A percentile compares a stretch with the other conserved stretches of the same genome.
These are phyloP conservation scores for Manihot esculenta DNA, from an alignment of 441 rosid genomes.

Conservation along the genomic window DNA sequence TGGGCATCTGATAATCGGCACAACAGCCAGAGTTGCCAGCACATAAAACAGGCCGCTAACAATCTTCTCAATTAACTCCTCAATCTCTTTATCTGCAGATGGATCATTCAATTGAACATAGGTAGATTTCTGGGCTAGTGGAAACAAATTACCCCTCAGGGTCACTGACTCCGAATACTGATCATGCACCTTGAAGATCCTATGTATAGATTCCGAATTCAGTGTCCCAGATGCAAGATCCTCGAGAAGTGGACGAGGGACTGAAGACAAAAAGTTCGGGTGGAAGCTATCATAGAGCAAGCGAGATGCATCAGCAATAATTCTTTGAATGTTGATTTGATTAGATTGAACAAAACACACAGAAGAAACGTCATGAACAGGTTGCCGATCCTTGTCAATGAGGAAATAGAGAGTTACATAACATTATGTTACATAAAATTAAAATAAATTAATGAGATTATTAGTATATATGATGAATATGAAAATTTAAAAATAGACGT, in stretches of 20 bases:
- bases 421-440: too few relatives aligned
- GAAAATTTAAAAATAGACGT: too few relatives aligned
- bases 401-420: conserved; percentile 81
- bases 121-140: conserved; percentile 68
- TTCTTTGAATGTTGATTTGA: conserved; percentile 58
- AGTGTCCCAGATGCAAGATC: conserved; percentile 83
- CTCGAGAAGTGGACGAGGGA: conserved; percentile 79
- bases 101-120: conserved; percentile 96
- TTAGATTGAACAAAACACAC: conserved; percentile 84
- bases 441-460: too few relatives aligned
- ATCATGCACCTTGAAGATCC: conserved; percentile 77
- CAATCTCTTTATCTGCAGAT: conserved; percentile 90
- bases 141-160: conserved; percentile 79
- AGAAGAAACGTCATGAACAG: conserved; percentile 82
- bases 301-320: conserved; percentile 61
- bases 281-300: conserved; percentile 76
- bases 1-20: conserved; percentile 81
- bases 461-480: too few relatives aligned
- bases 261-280: conserved; percentile 74
- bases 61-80: conserved; percentile 70
- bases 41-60: conserved; percentile 82
- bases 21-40: conserved; percentile 77
- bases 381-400: conserved; percentile 76
- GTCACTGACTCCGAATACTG: conserved; percentile 94
- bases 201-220: conserved; percentile 54